Evolutionary conservation across 495 filamentous ascomycete species (phyloP).

Genomic region (Lasiosphaeria miniovina): DNA sequence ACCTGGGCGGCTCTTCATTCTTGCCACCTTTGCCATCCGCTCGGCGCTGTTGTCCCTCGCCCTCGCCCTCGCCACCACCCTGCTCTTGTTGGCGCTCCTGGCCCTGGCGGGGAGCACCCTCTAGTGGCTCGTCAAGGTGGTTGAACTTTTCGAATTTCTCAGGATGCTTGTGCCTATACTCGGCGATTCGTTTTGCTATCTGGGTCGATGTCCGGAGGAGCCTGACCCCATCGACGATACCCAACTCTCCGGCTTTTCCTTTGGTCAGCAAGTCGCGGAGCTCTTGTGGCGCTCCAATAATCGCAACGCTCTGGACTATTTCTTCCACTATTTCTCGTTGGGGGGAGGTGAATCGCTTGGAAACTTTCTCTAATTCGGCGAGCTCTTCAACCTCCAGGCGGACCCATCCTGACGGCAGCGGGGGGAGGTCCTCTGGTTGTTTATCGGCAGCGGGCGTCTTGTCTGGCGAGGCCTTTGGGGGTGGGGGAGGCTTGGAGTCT

Average conservation of each 20-base stretch:
- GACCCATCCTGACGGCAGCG: constrained; percentile 16
- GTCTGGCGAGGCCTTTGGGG: neutral
- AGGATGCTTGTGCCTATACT: constrained; percentile 2
- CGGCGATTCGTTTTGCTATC: constrained; percentile 18
- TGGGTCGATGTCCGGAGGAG: constrained; percentile 16
- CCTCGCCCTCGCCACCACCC: neutral
- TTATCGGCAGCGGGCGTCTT: constrained; percentile 1
- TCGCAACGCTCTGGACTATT: constrained; percentile 4
- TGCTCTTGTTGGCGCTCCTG: constrained; percentile 21
- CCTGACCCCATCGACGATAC: constrained; percentile 59
- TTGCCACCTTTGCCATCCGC: constrained; percentile 20
- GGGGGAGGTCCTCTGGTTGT: constrained; percentile 3
- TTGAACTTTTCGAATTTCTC: constrained; percentile 19
- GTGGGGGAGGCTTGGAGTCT: constrained; percentile 6
- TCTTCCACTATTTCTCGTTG: neutral
- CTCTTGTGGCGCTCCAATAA: constrained; percentile 27
- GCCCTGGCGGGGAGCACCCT: constrained; percentile 20
- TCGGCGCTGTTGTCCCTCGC: constrained; percentile 25
- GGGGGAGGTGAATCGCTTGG: constrained; percentile 9
- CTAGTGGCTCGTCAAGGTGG: constrained; percentile 18
- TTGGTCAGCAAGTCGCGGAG: constrained; percentile 43
- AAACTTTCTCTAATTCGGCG: neutral
- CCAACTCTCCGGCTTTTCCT: constrained; percentile 56
- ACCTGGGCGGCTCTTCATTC: constrained; percentile 14
- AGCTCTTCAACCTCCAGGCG: constrained; percentile 31